A percentile compares a stretch with the other conserved stretches of the same genome.
phyloP scores from a whole-genome alignment of 2,329 filamentous ascomycete species.

The Colletotrichum musae region DNA sequence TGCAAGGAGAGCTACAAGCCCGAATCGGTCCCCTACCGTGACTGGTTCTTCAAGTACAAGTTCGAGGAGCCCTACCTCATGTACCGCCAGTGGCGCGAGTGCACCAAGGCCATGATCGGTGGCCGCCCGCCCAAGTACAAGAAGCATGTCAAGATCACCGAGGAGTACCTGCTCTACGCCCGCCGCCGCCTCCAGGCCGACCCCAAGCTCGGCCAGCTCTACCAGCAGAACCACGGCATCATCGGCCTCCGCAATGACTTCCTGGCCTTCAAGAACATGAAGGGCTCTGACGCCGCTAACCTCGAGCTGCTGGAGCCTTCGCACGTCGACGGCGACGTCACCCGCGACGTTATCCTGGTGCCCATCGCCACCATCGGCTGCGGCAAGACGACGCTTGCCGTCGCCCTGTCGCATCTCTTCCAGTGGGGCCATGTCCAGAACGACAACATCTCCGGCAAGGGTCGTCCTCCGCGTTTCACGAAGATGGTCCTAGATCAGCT shows the following conservation, averaged over 20 bases:
- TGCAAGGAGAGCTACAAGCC: constrained; percentile 78
- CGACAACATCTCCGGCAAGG: constrained; percentile 90
- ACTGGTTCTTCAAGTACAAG: constrained; percentile 99
- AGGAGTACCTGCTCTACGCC: constrained; percentile 90
- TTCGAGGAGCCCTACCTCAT: constrained; percentile 99
- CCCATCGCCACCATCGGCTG: constrained; percentile 95
- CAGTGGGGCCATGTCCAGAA: constrained; percentile 96
- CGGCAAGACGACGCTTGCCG: constrained; percentile 93
- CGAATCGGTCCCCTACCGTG: constrained; percentile 72
- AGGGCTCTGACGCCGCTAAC: constrained; percentile 89
- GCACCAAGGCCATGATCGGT: constrained; percentile 88
- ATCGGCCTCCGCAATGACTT: constrained; percentile 93
- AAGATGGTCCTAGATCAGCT: constrained; percentile 77
- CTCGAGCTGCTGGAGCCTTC: constrained; percentile 73
- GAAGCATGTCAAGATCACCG: constrained; percentile 91
- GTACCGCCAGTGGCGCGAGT: constrained; percentile 99
- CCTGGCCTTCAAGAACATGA: constrained; percentile 84
- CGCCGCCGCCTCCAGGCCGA: constrained; percentile 79
- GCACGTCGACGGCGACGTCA: constrained; percentile 65
- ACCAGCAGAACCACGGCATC: constrained; percentile 93
- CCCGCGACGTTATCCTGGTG: constrained; percentile 82
- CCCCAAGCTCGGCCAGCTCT: constrained; percentile 76
- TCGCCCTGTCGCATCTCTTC: constrained; percentile 87
- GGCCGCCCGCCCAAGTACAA: constrained; percentile 82
- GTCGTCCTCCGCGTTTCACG: constrained; percentile 84